phyloP scores from a whole-genome alignment of 257 asterid species.

The Petunia secreta region DNA sequence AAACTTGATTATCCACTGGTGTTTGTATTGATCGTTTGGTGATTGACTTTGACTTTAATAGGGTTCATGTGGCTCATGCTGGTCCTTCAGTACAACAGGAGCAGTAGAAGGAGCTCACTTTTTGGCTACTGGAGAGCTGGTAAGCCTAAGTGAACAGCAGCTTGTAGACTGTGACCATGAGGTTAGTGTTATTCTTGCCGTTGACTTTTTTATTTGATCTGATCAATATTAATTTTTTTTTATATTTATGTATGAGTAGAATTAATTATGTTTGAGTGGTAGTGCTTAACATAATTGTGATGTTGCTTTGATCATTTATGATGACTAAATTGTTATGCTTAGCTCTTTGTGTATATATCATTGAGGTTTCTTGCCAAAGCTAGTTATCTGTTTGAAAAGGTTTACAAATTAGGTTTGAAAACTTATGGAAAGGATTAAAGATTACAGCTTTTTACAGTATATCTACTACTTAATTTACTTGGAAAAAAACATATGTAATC shows the following conservation, averaged over 20 bases:
- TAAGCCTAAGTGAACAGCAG: constrained; percentile 97
- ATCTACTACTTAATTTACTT: too few species aligned
- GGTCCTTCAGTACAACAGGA: constrained; percentile 91
- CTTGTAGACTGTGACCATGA: constrained; percentile 97
- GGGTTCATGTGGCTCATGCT: constrained; percentile 98
- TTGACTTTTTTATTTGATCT: constrained; percentile 9
- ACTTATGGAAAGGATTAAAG: too few species aligned
- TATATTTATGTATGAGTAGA: neutral
- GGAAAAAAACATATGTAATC: too few species aligned
- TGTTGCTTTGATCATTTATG: neutral
- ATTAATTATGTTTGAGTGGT: neutral
- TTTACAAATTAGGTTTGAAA: too few species aligned
- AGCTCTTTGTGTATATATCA: neutral
- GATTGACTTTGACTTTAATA: constrained; percentile 33
- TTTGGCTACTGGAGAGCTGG: constrained; percentile 77
- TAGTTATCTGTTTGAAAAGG: too few species aligned
- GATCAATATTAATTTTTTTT: neutral
- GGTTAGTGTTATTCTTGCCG: constrained; percentile 46
- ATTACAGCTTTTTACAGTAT: too few species aligned
- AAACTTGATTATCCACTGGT: neutral
- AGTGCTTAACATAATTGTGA: neutral
- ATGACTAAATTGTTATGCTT: neutral
- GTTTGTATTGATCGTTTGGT: neutral
- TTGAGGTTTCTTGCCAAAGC: neutral
- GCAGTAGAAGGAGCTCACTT: constrained; percentile 90